Conservation (phyloP, 495 filamentous ascomycete genomes). For the Hamigera avellanea region DNA sequence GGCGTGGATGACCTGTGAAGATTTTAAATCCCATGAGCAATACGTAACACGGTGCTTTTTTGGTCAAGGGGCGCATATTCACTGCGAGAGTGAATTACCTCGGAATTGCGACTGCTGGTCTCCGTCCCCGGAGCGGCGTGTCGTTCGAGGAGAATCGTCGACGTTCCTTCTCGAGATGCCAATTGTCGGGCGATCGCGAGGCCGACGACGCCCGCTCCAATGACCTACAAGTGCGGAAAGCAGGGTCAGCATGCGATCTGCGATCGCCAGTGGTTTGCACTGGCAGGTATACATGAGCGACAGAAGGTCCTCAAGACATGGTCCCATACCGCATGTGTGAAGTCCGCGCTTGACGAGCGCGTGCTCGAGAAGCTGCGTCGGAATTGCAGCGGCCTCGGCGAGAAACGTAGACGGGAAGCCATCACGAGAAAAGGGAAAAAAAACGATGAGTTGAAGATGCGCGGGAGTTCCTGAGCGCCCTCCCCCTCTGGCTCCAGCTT, state of each 20-base stretch:
- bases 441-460: too few relatives aligned
- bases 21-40: too few relatives aligned
- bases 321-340: constrained; percentile 64
- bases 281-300: neutral
- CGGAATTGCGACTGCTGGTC: constrained; percentile 87
- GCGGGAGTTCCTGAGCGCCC: too few relatives aligned
- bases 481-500: too few relatives aligned
- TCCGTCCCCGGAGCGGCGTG: constrained; percentile 73
- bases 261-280: too few relatives aligned
- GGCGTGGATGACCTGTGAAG: constrained; percentile 87
- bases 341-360: constrained; percentile 43
- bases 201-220: constrained; percentile 86
- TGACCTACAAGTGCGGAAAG: constrained; percentile 39
- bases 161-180: constrained; percentile 47
- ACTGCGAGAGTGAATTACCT: too few relatives aligned
- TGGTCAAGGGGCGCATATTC: too few relatives aligned
- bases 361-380: constrained; percentile 31
- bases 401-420: constrained; percentile 11
- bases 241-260: too few relatives aligned
- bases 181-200: constrained; percentile 76
- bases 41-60: too few relatives aligned
- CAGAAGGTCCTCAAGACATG: neutral
- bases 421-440: constrained; percentile 1
- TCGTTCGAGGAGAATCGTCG: constrained; percentile 72
- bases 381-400: constrained; percentile 5